Base-by-base conservation (phyloP, 139 green algal genomes). In the Marvania coccoides region DNA sequence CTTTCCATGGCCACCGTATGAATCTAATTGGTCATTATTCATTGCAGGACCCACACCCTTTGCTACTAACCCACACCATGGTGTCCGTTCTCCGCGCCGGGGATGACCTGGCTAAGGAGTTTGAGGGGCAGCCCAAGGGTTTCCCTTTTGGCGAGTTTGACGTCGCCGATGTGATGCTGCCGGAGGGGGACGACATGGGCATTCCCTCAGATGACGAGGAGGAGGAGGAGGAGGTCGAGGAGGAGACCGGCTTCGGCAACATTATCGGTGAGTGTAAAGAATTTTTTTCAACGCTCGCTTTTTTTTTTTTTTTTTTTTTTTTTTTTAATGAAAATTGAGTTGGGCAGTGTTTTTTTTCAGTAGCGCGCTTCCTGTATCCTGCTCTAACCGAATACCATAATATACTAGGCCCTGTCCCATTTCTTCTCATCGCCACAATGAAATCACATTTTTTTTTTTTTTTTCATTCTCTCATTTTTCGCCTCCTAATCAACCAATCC, bases 161-260 rank as follows among this genome's bases (percentile, higher is more conserved):
- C 40, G 48, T 95, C 4, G 77, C 90, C 29, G 84, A 94, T 30
- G 78, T 98, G 4, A 83, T 92, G 67, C 78, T 99, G 35, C 94
- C 94, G 2, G 70, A 79, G 31, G 85, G 72, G 2, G 94, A 99
- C 19, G 86, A 97, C 59, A 85, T 97, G 59, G 91, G 82, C 24
- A 91, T 96, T 34, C 54, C 67, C 56, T 91, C 77, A 12, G 91
- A 97, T 13, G 92, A 94, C 9, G 83, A 87, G 8, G 74, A 83
- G 8, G 83, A 90, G 33, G 88, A 96, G 53, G 85, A 94, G 61
- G 84, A 90, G 29, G 31, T 96, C 0, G 56, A 95, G 69, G 81
- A 72, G 19, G 94, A 98, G 63, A 90, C 68, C 8, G 94, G 94
- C 34, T 97, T 99, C 70, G 91, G 83, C 62, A 90, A 81, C 57